phyloP scores from a whole-genome alignment of 306 rosid genomes.

The Quercus gilva region DNA sequence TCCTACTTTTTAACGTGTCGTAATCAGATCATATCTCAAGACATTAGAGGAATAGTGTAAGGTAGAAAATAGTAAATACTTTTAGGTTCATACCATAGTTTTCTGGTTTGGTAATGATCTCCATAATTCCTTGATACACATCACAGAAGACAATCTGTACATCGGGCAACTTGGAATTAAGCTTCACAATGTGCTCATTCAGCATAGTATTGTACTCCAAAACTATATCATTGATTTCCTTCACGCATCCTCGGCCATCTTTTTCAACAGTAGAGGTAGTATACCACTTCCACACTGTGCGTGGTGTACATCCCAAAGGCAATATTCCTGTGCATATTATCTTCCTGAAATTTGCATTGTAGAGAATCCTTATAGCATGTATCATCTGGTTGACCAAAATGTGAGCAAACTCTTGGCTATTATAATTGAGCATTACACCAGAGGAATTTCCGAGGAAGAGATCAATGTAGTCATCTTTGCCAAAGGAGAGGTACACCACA shows the following conservation, averaged over 20 bases:
- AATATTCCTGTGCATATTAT: conserved; percentile 66
- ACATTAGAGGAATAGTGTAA: too few species aligned
- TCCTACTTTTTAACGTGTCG: too few species aligned
- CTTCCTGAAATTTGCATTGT: conserved; percentile 61
- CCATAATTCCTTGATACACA: conserved; percentile 55
- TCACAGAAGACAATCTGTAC: conserved; percentile 68
- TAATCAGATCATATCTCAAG: too few species aligned
- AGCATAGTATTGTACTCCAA: conserved; percentile 56
- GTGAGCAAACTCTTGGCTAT: conserved; percentile 37
- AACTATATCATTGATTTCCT: conserved; percentile 56
- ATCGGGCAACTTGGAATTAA: conserved; percentile 46
- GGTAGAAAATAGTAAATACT: background rate
- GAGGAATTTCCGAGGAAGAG: conserved; percentile 45
- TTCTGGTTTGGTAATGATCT: conserved; percentile 49
- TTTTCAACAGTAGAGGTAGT: conserved; percentile 16
- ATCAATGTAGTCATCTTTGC: conserved; percentile 71
- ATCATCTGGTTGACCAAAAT: conserved; percentile 64
- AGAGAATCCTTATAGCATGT: conserved; percentile 58
- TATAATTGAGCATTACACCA: conserved; percentile 13
- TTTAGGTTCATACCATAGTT: conserved; percentile 45
- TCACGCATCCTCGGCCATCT: conserved; percentile 37
- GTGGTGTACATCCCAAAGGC: conserved; percentile 80
- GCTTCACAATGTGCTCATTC: conserved; percentile 35
- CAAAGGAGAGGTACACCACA: conserved; percentile 68
- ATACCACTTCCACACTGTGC: conserved; percentile 26